Evolutionary conservation across 805 yeast genomes (phyloP).

Genomic region (Metschnikowia koreensis): DNA sequence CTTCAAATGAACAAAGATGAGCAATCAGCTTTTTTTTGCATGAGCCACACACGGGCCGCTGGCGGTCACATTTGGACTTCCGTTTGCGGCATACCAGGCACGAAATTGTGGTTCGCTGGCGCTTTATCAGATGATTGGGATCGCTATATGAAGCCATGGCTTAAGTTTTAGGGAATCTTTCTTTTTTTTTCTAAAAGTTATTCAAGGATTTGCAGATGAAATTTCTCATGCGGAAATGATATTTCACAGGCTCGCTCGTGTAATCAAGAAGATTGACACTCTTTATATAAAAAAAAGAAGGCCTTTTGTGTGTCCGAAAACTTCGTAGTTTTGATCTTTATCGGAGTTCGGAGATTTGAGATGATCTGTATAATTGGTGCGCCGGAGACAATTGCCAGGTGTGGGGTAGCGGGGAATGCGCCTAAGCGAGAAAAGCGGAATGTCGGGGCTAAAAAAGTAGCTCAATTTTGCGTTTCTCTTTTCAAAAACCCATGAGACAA

Average conservation of each 20-base stretch:
- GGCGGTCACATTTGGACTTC: conserved; percentile 43
- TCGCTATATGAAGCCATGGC: background rate
- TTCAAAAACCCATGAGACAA: too few species aligned
- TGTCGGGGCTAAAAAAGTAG: background rate
- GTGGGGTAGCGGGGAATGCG: conserved; percentile 4
- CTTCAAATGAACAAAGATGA: conserved; percentile 41
- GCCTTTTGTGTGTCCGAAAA: too few species aligned
- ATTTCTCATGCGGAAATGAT: too few species aligned
- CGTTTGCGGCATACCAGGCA: conserved; percentile 46
- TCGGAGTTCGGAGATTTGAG: background rate
- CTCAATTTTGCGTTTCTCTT: too few species aligned
- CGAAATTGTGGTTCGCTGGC: conserved; percentile 42
- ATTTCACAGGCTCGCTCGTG: too few species aligned
- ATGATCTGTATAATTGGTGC: background rate
- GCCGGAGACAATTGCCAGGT: background rate
- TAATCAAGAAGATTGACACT: too few species aligned
- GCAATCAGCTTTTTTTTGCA: conserved; percentile 44
- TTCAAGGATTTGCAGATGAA: too few species aligned
- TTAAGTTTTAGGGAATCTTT: too few species aligned
- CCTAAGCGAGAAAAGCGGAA: conserved; percentile 1
- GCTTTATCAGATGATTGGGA: conserved; percentile 23
- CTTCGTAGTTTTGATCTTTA: background rate
- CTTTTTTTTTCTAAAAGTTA: too few species aligned
- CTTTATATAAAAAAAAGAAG: too few species aligned
- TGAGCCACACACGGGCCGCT: conserved; percentile 42